phyloP scores from a whole-genome alignment of 1,284 basidiomycete genomes.

The Phenoliferia sp. region DNA sequence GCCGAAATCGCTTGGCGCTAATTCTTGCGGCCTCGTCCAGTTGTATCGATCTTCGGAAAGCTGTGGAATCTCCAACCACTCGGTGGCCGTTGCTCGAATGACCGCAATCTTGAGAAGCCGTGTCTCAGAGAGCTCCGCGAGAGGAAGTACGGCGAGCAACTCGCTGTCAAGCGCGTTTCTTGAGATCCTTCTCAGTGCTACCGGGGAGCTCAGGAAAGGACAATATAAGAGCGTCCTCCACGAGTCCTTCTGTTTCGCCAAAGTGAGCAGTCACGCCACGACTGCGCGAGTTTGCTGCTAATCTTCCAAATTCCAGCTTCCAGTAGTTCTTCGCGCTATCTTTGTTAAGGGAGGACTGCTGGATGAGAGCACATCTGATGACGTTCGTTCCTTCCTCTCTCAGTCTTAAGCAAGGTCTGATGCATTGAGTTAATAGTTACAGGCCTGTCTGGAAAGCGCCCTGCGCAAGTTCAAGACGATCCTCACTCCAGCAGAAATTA shows the following conservation, averaged over 20 bases:
- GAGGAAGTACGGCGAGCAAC: not conserved
- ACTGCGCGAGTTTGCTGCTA: not conserved
- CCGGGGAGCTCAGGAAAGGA: not conserved
- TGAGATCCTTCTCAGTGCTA: constrained; percentile 6
- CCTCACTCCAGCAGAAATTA: not conserved
- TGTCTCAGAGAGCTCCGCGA: not conserved
- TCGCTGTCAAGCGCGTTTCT: not conserved
- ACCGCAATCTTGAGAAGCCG: constrained; percentile 3
- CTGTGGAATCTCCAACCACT: not conserved
- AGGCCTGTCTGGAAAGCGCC: not conserved
- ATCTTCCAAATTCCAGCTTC: not conserved
- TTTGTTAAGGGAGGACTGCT: not conserved
- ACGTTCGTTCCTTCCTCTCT: not conserved
- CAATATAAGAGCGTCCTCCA: not conserved
- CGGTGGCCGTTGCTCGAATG: not conserved
- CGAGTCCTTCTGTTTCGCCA: not conserved
- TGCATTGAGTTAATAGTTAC: not conserved
- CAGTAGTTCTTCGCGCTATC: not conserved
- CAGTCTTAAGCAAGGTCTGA: no score
- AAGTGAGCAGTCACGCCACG: not conserved
- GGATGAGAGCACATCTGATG: not conserved
- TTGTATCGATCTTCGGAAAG: not conserved
- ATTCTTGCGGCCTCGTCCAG: not conserved
- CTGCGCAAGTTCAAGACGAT: not conserved
- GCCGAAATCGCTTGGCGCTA: not conserved